phyloP scores from a whole-genome alignment of 331 rosid species.

The Malus hybrid region DNA sequence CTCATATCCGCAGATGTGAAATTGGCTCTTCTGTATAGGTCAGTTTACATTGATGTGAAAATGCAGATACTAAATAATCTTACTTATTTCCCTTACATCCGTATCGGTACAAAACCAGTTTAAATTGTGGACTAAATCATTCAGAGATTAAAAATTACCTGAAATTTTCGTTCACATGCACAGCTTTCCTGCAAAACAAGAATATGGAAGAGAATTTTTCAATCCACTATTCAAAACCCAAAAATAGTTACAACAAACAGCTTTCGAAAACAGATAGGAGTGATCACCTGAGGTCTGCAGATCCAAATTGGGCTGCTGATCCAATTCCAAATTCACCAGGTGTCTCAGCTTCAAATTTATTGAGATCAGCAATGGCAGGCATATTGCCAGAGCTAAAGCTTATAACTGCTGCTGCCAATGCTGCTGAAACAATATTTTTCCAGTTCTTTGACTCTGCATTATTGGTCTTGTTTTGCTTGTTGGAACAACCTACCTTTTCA shows the following conservation, averaged over 20 bases:
- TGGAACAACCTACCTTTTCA: slow-evolving; percentile 27
- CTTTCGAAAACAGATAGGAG: background rate
- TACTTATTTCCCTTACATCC: too few relatives aligned
- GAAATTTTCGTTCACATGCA: slow-evolving; percentile 90
- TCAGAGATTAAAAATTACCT: slow-evolving; percentile 33
- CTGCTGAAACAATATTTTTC: slow-evolving; percentile 52
- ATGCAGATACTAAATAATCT: background rate
- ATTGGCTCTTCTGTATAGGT: slow-evolving; percentile 86
- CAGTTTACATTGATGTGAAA: slow-evolving; percentile 27
- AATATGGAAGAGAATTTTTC: background rate
- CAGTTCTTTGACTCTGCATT: slow-evolving; percentile 37
- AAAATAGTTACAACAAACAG: background rate
- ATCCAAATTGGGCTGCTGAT: slow-evolving; percentile 91
- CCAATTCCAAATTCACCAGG: slow-evolving; percentile 96
- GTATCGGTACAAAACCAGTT: too few relatives aligned
- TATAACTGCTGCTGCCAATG: slow-evolving; percentile 60
- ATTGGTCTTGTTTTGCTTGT: slow-evolving; percentile 6
- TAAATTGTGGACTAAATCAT: background rate
- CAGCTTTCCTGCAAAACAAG: slow-evolving; percentile 58
- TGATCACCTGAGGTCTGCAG: slow-evolving; percentile 78
- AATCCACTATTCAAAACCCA: background rate
- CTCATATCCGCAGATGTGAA: slow-evolving; percentile 99
- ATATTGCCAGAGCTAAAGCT: slow-evolving; percentile 45
- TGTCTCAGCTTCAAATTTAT: slow-evolving; percentile 67
- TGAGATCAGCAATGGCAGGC: slow-evolving; percentile 87